These are phyloP conservation scores for Penicillium sp. DNA, from an alignment of 2,329 filamentous ascomycete species.

Conservation along the genomic window DNA sequence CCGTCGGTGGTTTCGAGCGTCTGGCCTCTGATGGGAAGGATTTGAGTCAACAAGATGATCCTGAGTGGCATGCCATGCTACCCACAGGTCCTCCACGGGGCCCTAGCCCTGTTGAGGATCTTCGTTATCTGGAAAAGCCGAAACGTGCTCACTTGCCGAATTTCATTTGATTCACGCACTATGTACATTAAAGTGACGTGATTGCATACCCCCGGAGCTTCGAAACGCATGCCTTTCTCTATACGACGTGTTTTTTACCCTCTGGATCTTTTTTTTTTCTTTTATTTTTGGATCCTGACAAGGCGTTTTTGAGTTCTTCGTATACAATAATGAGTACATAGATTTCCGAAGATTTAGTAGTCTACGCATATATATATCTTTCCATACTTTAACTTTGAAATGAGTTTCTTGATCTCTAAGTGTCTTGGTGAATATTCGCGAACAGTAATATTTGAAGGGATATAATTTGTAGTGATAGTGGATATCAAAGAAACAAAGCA, in stretches of 20 bases:
- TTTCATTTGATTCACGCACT: not conserved
- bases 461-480: too few relatives aligned
- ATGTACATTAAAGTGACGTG: not conserved
- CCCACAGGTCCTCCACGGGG: not conserved
- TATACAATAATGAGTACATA: too few relatives aligned
- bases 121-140: not conserved
- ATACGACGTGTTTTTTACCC: too few relatives aligned
- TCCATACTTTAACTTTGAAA: too few relatives aligned
- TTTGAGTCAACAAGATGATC: not conserved
- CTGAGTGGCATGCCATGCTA: not conserved
- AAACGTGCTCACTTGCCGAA: not conserved
- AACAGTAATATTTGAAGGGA: not conserved
- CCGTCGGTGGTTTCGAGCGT: not conserved
- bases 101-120: not conserved
- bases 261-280: too few relatives aligned
- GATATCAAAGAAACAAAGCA: too few relatives aligned
- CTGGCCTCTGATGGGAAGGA: not conserved
- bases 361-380: too few relatives aligned
- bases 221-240: too few relatives aligned
- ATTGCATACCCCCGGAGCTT: not conserved
- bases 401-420: too few relatives aligned
- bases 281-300: too few relatives aligned
- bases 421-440: not conserved
- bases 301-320: too few relatives aligned
- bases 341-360: too few relatives aligned